Evolutionary conservation across 2,329 filamentous ascomycete species (phyloP).

Genomic region (Hypoxylon sp.): DNA sequence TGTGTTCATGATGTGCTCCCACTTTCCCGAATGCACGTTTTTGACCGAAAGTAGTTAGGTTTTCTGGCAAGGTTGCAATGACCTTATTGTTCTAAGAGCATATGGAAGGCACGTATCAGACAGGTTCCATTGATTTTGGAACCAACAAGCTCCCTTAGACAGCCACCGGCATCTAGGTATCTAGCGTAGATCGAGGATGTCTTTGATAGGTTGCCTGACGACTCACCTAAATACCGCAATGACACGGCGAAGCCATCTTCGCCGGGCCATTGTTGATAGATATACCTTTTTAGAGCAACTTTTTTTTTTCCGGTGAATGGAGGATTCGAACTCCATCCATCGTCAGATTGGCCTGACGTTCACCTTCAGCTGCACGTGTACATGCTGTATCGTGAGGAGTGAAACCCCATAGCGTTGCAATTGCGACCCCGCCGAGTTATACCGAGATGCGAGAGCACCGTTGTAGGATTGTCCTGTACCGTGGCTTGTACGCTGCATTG

Average conservation of each 20-base stretch:
- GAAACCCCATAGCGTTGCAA: slow-evolving; percentile 7
- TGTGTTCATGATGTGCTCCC: slow-evolving; percentile 13
- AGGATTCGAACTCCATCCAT: slow-evolving; percentile 11
- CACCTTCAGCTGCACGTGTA: background rate
- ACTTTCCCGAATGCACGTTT: background rate
- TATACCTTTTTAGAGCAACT: slow-evolving; percentile 6
- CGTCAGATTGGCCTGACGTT: background rate
- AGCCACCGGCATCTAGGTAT: slow-evolving; percentile 4
- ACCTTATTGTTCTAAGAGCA: background rate
- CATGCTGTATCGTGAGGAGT: background rate
- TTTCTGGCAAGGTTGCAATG: background rate
- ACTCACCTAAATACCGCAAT: slow-evolving; percentile 23
- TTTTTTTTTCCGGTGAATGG: slow-evolving; percentile 17
- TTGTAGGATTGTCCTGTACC: background rate
- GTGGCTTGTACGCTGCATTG: slow-evolving; percentile 1
- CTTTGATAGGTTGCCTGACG: background rate
- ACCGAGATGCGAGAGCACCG: slow-evolving; percentile 5
- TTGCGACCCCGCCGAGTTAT: slow-evolving; percentile 2
- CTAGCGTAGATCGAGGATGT: background rate
- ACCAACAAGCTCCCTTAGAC: slow-evolving; percentile 5
- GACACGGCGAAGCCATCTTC: slow-evolving; percentile 23
- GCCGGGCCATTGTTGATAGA: slow-evolving; percentile 14
- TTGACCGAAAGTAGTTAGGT: background rate
- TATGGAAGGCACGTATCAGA: background rate
- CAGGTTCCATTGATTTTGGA: slow-evolving; percentile 25